These are phyloP conservation scores for Debaryomyces tyrocola DNA, from an alignment of 805 yeast genomes.

Conservation along the genomic window DNA sequence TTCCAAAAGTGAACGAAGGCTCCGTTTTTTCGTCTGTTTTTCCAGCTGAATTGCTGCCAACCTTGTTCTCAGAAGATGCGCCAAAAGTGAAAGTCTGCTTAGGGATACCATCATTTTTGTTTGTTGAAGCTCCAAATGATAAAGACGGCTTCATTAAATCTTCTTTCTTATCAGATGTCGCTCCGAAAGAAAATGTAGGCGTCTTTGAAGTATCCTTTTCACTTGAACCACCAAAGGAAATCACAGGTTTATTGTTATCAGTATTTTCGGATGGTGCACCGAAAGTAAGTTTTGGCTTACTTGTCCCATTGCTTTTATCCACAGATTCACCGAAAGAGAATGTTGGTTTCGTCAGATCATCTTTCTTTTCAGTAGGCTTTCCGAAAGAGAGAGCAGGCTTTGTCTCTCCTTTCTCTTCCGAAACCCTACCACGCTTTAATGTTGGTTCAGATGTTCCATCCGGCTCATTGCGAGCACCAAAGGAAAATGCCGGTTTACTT, in stretches of 20 bases:
- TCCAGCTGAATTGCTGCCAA: neutral
- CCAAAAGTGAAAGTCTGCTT: constrained; percentile 1
- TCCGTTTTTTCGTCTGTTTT: neutral
- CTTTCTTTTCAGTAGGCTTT: neutral
- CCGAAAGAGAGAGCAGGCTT: neutral
- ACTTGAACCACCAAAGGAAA: neutral
- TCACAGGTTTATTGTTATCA: constrained; percentile 3
- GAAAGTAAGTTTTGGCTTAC: constrained; percentile 17
- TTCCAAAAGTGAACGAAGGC: constrained; percentile 11
- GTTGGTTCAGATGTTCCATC: neutral
- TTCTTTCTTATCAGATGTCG: neutral
- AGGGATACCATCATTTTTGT: constrained; percentile 2
- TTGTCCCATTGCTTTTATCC: neutral
- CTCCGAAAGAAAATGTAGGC: constrained; percentile 12
- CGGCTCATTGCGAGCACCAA: constrained; percentile 4
- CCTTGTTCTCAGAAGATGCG: neutral
- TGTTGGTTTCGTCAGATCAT: constrained; percentile 1
- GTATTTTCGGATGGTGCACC: constrained; percentile 5
- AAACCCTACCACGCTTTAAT: too few species aligned
- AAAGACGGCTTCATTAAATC: constrained; percentile 6
- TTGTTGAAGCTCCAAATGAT: constrained; percentile 8
- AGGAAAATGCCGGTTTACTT: constrained; percentile 2
- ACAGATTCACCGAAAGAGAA: constrained; percentile 11
- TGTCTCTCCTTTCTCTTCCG: neutral
- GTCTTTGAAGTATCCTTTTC: neutral